Percentiles rank a stretch among this genome's conserved stretches.
Conservation (phyloP, 176 grass and related monocot species). For the Rhynchospora pubera region DNA sequence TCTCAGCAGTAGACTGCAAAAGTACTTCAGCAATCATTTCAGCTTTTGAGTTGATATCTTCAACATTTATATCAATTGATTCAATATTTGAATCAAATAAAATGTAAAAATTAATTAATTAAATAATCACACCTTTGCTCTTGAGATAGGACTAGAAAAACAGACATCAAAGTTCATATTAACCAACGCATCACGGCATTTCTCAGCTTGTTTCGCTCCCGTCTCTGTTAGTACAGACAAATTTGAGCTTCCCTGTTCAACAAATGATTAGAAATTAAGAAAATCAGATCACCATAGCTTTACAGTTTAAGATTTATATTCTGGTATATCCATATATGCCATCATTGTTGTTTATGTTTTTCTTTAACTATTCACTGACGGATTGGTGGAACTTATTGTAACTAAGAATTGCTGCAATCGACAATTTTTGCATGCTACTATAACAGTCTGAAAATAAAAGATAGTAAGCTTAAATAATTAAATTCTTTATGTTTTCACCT, state of each 20-base stretch:
- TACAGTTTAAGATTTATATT: neutral
- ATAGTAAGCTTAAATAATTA: neutral
- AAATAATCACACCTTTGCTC: conserved; percentile 49
- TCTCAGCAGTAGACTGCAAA: conserved; percentile 55
- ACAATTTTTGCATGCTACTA: neutral
- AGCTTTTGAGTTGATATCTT: neutral
- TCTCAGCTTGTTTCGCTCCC: conserved; percentile 56
- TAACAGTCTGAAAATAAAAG: neutral
- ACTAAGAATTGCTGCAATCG: neutral
- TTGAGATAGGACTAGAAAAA: conserved; percentile 66
- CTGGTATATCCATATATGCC: neutral
- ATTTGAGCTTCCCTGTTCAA: conserved; percentile 72
- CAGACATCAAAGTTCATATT: conserved; percentile 58
- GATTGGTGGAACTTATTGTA: neutral
- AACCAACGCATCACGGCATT: conserved; percentile 52
- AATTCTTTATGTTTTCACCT: neutral
- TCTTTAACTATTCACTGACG: neutral
- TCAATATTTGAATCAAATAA: neutral
- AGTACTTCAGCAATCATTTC: conserved; percentile 3
- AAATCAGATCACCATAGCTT: neutral
- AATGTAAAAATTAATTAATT: neutral
- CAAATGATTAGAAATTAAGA: neutral
- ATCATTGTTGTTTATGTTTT: neutral
- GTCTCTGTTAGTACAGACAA: conserved; percentile 63
- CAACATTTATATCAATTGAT: neutral